Percentiles rank a stretch among this genome's conserved stretches.
Conservation (phyloP, 768 basidiomycete species). For the Termitomyces sp. region DNA sequence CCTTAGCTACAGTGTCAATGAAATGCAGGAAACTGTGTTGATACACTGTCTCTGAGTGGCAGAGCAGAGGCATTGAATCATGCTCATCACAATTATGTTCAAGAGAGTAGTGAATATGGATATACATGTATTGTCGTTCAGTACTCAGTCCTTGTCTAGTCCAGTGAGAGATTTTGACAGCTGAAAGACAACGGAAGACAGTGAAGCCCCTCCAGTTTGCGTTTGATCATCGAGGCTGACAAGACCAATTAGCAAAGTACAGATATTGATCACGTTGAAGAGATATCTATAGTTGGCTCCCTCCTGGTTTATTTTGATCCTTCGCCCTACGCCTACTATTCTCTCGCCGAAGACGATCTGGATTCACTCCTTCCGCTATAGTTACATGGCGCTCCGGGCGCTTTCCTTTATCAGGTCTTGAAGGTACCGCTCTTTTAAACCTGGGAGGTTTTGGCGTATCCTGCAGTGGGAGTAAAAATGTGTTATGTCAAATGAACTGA, state of each 20-base stretch:
- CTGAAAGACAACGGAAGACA: not conserved
- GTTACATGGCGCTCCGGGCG: not conserved
- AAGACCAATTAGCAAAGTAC: not conserved
- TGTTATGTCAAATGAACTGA: not conserved
- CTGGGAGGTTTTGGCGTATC: conserved; percentile 2
- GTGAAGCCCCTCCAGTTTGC: not conserved
- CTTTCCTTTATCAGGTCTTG: not conserved
- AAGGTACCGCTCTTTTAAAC: not conserved
- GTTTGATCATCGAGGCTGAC: not conserved
- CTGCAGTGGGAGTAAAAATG: not conserved
- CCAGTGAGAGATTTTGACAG: not conserved
- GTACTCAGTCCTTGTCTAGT: not conserved
- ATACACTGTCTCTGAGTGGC: not conserved
- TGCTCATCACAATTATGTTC: not conserved
- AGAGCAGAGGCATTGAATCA: not conserved
- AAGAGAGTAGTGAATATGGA: not conserved
- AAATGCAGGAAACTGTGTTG: not conserved
- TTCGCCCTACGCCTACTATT: not conserved
- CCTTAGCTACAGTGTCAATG: not conserved
- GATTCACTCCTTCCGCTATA: not conserved
- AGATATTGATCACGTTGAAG: not conserved
- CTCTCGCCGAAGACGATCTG: not conserved
- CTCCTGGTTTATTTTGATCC: not conserved
- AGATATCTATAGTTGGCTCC: not conserved
- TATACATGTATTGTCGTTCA: not conserved